phyloP scores from a whole-genome alignment of 1,284 basidiomycete species.

The Athelia sp. region DNA sequence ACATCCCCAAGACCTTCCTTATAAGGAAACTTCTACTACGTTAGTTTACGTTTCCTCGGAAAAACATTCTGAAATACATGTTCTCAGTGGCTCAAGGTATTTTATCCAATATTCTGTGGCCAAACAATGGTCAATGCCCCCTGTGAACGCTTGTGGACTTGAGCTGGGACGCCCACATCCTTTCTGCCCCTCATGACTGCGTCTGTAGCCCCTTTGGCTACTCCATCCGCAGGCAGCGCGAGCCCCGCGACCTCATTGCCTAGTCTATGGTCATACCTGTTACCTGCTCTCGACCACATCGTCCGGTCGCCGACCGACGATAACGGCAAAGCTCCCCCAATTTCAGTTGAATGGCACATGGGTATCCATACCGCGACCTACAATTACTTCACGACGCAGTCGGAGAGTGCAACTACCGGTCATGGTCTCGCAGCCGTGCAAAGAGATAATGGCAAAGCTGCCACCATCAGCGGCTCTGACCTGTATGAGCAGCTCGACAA shows the following conservation, averaged over 20 bases:
- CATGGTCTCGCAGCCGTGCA: conserved; percentile 10
- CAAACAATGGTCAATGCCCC: no score
- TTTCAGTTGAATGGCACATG: conserved; percentile 68
- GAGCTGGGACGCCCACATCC: background rate
- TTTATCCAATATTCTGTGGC: no score
- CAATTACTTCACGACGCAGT: conserved; percentile 71
- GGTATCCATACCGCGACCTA: conserved; percentile 75
- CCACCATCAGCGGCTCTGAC: conserved; percentile 48
- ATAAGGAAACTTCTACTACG: no score
- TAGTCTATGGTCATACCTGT: conserved; percentile 67
- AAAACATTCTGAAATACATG: no score
- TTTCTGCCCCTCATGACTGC: background rate
- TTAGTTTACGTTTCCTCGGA: no score
- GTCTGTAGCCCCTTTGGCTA: conserved; percentile 34
- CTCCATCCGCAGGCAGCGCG: conserved; percentile 57
- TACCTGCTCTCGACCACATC: conserved; percentile 71
- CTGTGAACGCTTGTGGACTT: no score
- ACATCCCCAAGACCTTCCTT: no score
- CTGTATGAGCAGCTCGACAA: conserved; percentile 67
- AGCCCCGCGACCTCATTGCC: conserved; percentile 68
- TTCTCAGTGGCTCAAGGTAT: no score
- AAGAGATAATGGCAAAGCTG: conserved; percentile 14
- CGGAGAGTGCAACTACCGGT: conserved; percentile 34
- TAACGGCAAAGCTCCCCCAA: conserved; percentile 52
- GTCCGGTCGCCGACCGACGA: conserved; percentile 57